A percentile compares a stretch with the other conserved stretches of the same genome.
Evolutionary conservation across 2,329 filamentous ascomycete genomes (phyloP).

Genomic region (Geoglossum cookeanum): DNA sequence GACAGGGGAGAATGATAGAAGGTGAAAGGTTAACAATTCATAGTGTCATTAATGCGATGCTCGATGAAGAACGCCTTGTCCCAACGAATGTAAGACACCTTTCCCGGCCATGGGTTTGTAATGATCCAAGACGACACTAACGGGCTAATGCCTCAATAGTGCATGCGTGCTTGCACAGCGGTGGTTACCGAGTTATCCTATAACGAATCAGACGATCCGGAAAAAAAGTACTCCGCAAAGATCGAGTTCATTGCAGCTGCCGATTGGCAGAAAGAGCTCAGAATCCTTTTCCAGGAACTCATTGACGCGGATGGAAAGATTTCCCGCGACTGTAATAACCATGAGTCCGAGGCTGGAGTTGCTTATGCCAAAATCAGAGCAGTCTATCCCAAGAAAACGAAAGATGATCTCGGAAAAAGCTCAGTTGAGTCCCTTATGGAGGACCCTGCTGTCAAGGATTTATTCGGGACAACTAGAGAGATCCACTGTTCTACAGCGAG

Average conservation of each 20-base stretch:
- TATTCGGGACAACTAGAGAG: constrained; percentile 28
- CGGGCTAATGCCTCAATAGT: constrained; percentile 15
- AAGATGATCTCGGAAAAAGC: constrained; percentile 22
- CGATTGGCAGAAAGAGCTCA: constrained; percentile 35
- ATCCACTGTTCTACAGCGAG: constrained; percentile 21
- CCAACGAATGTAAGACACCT: constrained; percentile 22
- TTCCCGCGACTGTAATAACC: constrained; percentile 19
- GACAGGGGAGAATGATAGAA: too few species aligned
- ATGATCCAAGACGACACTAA: too few species aligned
- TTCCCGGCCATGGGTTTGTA: too few species aligned
- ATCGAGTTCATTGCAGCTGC: constrained; percentile 35
- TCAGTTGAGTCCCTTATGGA: constrained; percentile 24
- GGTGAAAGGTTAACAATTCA: background rate
- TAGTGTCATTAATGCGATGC: constrained; percentile 39
- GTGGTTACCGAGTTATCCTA: constrained; percentile 41
- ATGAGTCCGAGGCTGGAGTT: constrained; percentile 28
- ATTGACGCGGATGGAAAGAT: constrained; percentile 22
- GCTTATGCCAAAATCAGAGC: constrained; percentile 32
- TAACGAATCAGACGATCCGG: constrained; percentile 26
- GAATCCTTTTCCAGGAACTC: constrained; percentile 29
- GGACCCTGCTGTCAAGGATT: constrained; percentile 18
- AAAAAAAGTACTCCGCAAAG: constrained; percentile 30
- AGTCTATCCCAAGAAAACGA: constrained; percentile 26
- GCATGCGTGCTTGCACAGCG: constrained; percentile 42
- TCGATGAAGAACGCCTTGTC: constrained; percentile 39